These are phyloP conservation scores for Arthrobotrys sphaeroides DNA, from an alignment of 2,329 filamentous ascomycete genomes.

Conservation along the genomic window DNA sequence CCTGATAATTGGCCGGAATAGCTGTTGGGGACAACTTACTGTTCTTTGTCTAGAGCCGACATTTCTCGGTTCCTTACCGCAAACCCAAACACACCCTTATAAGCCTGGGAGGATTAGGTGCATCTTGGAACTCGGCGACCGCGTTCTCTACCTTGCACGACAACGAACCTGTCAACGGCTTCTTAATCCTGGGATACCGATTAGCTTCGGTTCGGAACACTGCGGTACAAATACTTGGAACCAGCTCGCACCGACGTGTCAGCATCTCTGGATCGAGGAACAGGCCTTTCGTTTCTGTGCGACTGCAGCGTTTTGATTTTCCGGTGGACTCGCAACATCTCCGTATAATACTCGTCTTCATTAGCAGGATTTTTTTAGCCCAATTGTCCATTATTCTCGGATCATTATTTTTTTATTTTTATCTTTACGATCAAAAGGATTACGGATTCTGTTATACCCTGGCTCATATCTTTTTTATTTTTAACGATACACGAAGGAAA, in stretches of 20 bases:
- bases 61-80: conserved; percentile 40
- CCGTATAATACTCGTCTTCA: conserved; percentile 11
- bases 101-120: conserved; percentile 21
- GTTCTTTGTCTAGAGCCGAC: conserved; percentile 35
- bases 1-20: conserved; percentile 40
- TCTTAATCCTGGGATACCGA: conserved; percentile 27
- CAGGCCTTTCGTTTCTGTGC: conserved; percentile 47
- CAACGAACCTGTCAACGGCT: conserved; percentile 37
- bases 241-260: conserved; percentile 39
- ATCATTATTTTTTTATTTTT: conserved; percentile 9
- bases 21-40: conserved; percentile 35
- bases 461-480: conserved; percentile 46
- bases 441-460: conserved; percentile 54
- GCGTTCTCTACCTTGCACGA: conserved; percentile 43
- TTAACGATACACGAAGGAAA: conserved; percentile 55
- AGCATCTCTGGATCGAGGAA: conserved; percentile 37
- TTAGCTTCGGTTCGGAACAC: conserved; percentile 33
- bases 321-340: conserved; percentile 32
- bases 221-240: conserved; percentile 35
- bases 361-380: conserved; percentile 34
- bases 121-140: conserved; percentile 33
- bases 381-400: conserved; percentile 48
- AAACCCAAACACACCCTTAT: neutral
- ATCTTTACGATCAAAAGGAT: conserved; percentile 51
- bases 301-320: conserved; percentile 34